Base-by-base conservation (phyloP, 257 asterid genomes). In the Salvia splendens region DNA sequence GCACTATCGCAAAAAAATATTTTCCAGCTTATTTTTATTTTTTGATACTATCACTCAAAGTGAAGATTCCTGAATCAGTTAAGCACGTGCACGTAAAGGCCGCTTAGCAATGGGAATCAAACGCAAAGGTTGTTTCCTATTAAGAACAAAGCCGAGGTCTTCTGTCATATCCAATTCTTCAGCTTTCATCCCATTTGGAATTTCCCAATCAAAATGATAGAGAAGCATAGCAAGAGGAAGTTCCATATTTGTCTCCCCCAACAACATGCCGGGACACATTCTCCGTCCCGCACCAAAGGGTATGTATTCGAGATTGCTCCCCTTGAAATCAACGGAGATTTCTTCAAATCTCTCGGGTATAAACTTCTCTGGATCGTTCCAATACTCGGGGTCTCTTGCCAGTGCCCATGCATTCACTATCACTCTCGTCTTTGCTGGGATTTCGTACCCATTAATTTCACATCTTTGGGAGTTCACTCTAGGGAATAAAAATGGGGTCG, bases 281-380 rank as follows among this genome's bases (percentile, higher is more conserved):
- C 58, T 52, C 58, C 36, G 17, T 3, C 58, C 58, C 36, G 58
- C 20, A 3, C 58, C 58, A 4, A 52, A 52, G 24, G 58, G 58
- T 4, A 52, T 9, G 58, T 6, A 52, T 10, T 52, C 58, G 4
- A 52, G 1, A 51, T 51, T 9, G 35, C 9, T 51, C 57, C 57
- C 57, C 3, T 51, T 16, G 35, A 51, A 51, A 51, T 51, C 57
- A 8, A n/a, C 12, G n/a, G n/a, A n/a, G n/a, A n/a, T 51, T 17
- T 8, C 35, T n/a, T 51, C 57, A 3, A 51, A 51, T 51, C 57
- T 51, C 6, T 17, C 57, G 0, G 57, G 57, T 4, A 16, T 51
- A 17, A 51, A 51, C 57, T 17, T 51, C 6, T 51, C 57, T 20
- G 57, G 33, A 0, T 51, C 57, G n/a, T 9, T 17, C 57, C 57